Base-by-base conservation (phyloP, 2,329 filamentous ascomycete species). In the Ceratocystis eucalypticola region DNA sequence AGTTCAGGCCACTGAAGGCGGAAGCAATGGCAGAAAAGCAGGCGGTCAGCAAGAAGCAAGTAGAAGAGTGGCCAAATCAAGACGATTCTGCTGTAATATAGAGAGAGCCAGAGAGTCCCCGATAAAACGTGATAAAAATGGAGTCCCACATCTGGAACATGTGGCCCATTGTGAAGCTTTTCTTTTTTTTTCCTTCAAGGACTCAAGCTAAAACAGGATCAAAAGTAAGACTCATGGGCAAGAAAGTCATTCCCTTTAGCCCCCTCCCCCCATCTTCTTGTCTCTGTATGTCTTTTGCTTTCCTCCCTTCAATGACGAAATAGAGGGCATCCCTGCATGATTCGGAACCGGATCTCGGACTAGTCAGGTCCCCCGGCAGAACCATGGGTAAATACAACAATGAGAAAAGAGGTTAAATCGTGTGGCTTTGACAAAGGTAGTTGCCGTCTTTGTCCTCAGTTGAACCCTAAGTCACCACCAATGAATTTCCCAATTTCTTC, bases 221-320 rank as follows among this genome's bases (percentile, higher is more conserved):
- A 50, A 50, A 50, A n/a, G 17, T 10, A 20, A 22, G 46, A 50
- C n/a, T 20, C n/a, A 50, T 7, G 22, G 46, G 17, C n/a, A 50
- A 22, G n/a, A 22, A 22, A n/a, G 17, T 22, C 46, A 30, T 30
- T n/a, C 46, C 20, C 30, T 30, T 30, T 30, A 30, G 30, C 30
- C 46, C 46, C 5, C 8, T 8, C 33, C 33, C 8, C 33, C 33
- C 8, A 10, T 10, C 33, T 10, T 37, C 33, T 37, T 37, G 33
- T 41, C 37, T 41, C 37, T 41, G 37, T 2, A 12, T 41, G 37
- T 41, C 37, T 41, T 41, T 41, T 12, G 37, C 3, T 25, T 22
- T 53, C 10, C 48, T 53, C 48, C 48, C 48, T 53, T 59, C 53
- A 59, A 59, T 59, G 53, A 59, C 53, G 53, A 59, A 59, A 59